Conservation (phyloP, 2,329 filamentous ascomycete genomes). For the Ascochyta viciae-villosae region DNA sequence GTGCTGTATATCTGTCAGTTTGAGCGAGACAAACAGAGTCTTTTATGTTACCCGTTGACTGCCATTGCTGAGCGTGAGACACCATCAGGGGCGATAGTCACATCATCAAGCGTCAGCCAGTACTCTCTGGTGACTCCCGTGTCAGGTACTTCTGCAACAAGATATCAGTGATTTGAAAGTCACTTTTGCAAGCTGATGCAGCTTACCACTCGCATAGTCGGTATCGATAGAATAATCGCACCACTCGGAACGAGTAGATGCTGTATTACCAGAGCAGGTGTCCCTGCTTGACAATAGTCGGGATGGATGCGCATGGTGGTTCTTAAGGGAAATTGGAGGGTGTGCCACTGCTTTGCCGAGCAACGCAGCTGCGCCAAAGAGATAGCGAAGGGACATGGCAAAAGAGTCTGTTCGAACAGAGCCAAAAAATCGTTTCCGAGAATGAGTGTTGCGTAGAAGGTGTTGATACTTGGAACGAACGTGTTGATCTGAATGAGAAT, state of each 20-base stretch:
- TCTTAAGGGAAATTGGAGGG: background rate
- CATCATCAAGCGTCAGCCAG: constrained; percentile 53
- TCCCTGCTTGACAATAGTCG: constrained; percentile 17
- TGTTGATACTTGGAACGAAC: background rate
- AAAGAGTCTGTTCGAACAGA: background rate
- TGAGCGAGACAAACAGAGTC: background rate
- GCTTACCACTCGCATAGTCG: constrained; percentile 56
- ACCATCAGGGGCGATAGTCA: constrained; percentile 61
- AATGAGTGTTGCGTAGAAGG: background rate
- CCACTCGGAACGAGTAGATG: constrained; percentile 46
- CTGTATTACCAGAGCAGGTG: constrained; percentile 43
- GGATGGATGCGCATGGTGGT: constrained; percentile 3
- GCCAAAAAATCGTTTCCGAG: background rate
- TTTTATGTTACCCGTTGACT: constrained; percentile 43
- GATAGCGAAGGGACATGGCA: constrained; percentile 5
- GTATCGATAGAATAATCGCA: constrained; percentile 59
- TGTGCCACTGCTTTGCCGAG: constrained; percentile 2
- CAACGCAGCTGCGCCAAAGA: constrained; percentile 2
- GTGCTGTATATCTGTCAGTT: constrained; percentile 27
- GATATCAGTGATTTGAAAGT: background rate
- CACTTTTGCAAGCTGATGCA: background rate
- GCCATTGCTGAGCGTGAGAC: constrained; percentile 50
- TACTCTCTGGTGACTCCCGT: constrained; percentile 64
- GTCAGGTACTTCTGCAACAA: constrained; percentile 48
- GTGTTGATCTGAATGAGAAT: constrained; percentile 1